Evolutionary conservation across 140 eudicot species (phyloP).

Genomic region (Erigeron philadelphicus): DNA sequence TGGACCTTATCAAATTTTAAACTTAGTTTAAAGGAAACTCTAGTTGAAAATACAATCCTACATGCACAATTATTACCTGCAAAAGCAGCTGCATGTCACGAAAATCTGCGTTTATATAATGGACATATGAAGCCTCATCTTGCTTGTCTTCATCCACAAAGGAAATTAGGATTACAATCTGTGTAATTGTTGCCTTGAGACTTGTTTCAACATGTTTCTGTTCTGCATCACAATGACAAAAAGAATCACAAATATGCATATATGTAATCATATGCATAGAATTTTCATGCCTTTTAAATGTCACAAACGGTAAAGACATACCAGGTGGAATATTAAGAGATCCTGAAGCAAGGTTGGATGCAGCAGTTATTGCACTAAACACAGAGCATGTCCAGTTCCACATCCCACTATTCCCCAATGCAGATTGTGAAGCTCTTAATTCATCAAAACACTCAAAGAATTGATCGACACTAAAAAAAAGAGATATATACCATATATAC

Average conservation of each 20-base stretch:
- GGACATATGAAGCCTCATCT: slow-evolving; percentile 31
- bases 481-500: neutral
- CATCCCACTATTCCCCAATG: slow-evolving; percentile 89
- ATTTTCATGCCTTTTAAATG: neutral
- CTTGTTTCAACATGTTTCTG: slow-evolving; percentile 85
- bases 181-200: slow-evolving; percentile 57
- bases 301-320: slow-evolving; percentile 23
- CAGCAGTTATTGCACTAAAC: slow-evolving; percentile 91
- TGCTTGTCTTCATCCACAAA: slow-evolving; percentile 64
- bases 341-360: slow-evolving; percentile 93
- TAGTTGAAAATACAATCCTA: neutral
- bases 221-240: slow-evolving; percentile 41
- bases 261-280: neutral
- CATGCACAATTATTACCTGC: slow-evolving; percentile 49
- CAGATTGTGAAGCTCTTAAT: slow-evolving; percentile 79
- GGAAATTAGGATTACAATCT: slow-evolving; percentile 49
- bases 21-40: slow-evolving; percentile 22
- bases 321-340: slow-evolving; percentile 73
- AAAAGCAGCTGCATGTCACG: slow-evolving; percentile 41
- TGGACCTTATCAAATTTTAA: slow-evolving; percentile 43
- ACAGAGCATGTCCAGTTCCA: slow-evolving; percentile 99
- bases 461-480: slow-evolving; percentile 76
- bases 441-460: slow-evolving; percentile 95
- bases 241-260: slow-evolving; percentile 9
- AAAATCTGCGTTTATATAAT: slow-evolving; percentile 56